Evolutionary conservation across 805 yeast genomes (phyloP), one percentile per base, ranked within the genome.

Genomic region (Metschnikowia hibisci): DNA sequence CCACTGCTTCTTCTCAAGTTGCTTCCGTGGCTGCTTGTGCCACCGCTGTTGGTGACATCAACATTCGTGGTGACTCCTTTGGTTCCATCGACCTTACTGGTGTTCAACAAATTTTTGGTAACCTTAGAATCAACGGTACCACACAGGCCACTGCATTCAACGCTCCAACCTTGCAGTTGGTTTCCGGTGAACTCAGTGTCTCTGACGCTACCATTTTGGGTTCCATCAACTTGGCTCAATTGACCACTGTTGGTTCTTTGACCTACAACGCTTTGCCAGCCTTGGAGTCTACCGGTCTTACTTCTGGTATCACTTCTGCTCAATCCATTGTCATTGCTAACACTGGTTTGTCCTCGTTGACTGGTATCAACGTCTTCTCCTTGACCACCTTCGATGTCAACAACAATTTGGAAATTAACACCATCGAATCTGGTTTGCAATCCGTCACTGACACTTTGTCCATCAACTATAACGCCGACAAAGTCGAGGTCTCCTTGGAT

Each of bases 211-310:
- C 91, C 59, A 66, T 80, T 48, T 76, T 93, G 65, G 57, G 73
- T 53, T 67, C 81, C 46, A 74, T 91, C 46, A 76, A 84, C 57
- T 78, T 90, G 65, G 96, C 96, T 52, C 72, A 77, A 56, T 80
- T 91, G 64, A 74, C 81, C 63, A 77, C 86, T 53, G 95, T 89
- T 53, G 96, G 95, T 62, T 68, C 87, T 44, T 78, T 93, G 60
- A 69, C 74, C 66, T 82, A 86, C 73, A 77, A 79, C 60, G 88
- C 96, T 55, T 78, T 93, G 65, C 96, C 97, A 62, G 91, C 89
- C 55, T 80, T 91, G 61, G 67, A 72, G 54, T 60, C 67, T 43
- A 78, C 89, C 55, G 81, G 84, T 67, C 85, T 91, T 67, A 61
- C 71, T 42, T 47, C 71, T 36, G 86, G 86, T 67, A 78, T 93